These are phyloP conservation scores for Cardamine chenopodiifolia DNA, from an alignment of 345 rosid genomes.

Conservation along the genomic window DNA sequence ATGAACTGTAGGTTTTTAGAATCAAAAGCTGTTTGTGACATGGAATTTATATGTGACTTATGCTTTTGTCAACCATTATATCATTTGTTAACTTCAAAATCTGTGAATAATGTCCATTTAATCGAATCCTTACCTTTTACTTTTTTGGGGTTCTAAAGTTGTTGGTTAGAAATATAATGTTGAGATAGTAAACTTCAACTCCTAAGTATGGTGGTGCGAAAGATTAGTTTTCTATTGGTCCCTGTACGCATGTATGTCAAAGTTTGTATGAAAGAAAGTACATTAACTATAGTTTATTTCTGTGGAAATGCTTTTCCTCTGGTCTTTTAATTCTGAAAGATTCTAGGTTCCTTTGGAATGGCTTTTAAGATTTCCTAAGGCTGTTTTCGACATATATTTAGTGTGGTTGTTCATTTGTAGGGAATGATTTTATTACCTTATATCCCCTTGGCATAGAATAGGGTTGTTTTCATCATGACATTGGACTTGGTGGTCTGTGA, in stretches of 20 bases:
- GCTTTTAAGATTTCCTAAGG: neutral
- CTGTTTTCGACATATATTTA: neutral
- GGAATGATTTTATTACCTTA: neutral
- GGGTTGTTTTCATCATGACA: neutral
- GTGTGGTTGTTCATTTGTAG: neutral
- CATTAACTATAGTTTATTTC: neutral
- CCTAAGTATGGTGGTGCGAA: neutral
- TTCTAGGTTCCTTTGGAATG: neutral
- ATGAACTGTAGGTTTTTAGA: slow-evolving; percentile 15
- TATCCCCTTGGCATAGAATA: neutral
- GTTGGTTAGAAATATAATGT: neutral
- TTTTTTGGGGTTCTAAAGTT: neutral
- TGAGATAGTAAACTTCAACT: neutral
- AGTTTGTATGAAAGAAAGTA: neutral
- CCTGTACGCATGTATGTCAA: neutral
- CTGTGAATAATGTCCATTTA: neutral
- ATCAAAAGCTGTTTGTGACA: slow-evolving; percentile 1
- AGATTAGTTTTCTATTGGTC: neutral
- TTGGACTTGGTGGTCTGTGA: neutral
- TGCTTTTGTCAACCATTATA: slow-evolving; percentile 4
- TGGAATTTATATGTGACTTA: neutral
- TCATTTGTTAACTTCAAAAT: neutral
- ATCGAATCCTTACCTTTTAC: neutral
- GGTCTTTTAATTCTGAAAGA: neutral
- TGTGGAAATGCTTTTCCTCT: neutral